Evolutionary conservation across 306 rosid species (phyloP).

Genomic region (Vigna nakashimae): DNA sequence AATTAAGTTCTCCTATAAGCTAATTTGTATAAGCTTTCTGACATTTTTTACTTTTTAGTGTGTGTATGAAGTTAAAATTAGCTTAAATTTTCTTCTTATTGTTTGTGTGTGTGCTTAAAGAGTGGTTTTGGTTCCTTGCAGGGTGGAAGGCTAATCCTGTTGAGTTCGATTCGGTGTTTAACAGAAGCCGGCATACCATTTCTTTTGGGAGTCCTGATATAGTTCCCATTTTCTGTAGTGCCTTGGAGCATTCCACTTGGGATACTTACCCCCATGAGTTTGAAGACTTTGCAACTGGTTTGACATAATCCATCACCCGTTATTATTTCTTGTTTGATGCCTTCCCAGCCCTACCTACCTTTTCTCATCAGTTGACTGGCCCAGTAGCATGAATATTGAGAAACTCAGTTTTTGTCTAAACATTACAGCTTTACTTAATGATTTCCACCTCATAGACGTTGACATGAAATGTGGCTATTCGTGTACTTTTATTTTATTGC

Average conservation of each 20-base stretch:
- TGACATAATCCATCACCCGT: conserved; percentile 30
- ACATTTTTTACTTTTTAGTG: no score
- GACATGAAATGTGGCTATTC: neutral
- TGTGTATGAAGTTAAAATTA: no score
- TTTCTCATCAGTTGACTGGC: neutral
- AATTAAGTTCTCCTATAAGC: no score
- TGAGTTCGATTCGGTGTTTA: conserved; percentile 90
- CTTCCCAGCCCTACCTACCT: no score
- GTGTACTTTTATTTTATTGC: neutral
- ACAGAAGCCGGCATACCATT: conserved; percentile 77
- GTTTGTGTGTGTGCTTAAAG: conserved; percentile 37
- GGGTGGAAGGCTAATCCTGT: conserved; percentile 98
- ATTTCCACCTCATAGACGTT: neutral
- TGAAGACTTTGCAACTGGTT: conserved; percentile 92
- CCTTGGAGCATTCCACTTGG: conserved; percentile 89
- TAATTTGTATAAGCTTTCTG: no score
- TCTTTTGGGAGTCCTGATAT: conserved; percentile 91
- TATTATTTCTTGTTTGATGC: neutral
- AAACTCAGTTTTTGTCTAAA: conserved; percentile 16
- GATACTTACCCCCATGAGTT: conserved; percentile 78
- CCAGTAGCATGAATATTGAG: neutral
- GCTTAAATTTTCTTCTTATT: neutral
- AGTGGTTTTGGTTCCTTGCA: conserved; percentile 47
- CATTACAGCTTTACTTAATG: neutral
- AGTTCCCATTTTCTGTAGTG: conserved; percentile 87